Evolutionary conservation across 2,329 filamentous ascomycete species (phyloP).

Genomic region (Microsporum ferrugineum): DNA sequence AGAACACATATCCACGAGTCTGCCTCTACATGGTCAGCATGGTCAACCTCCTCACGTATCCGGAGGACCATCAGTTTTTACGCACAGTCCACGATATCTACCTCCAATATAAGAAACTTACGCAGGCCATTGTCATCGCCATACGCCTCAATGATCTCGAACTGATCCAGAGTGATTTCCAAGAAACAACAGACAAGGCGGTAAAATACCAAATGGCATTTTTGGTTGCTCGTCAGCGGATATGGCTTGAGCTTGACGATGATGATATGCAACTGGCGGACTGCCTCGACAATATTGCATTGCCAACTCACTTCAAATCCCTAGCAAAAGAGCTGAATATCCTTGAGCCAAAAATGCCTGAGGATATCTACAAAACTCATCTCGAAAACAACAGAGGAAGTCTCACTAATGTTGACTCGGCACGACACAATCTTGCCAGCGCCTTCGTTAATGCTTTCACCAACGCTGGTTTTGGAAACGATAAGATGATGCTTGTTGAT

Average conservation of each 20-base stretch:
- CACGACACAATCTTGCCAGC: constrained; percentile 87
- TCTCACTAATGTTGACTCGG: constrained; percentile 89
- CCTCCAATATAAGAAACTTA: constrained; percentile 79
- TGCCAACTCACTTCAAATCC: constrained; percentile 87
- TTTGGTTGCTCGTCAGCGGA: constrained; percentile 81
- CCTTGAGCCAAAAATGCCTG: constrained; percentile 87
- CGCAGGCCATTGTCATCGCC: constrained; percentile 85
- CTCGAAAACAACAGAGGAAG: constrained; percentile 89
- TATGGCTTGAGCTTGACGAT: constrained; percentile 56
- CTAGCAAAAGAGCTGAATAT: constrained; percentile 95
- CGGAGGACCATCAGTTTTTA: constrained; percentile 92
- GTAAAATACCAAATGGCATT: constrained; percentile 91
- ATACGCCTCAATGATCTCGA: constrained; percentile 83
- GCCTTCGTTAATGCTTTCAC: constrained; percentile 96
- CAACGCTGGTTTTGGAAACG: constrained; percentile 87
- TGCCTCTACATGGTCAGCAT: constrained; percentile 98
- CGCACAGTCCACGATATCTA: constrained; percentile 90
- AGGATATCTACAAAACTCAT: constrained; percentile 99
- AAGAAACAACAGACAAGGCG: constrained; percentile 65
- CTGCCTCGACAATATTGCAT: constrained; percentile 73
- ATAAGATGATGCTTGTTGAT: constrained; percentile 94
- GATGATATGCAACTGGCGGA: constrained; percentile 67
- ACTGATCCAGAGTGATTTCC: constrained; percentile 71
- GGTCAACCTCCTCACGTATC: constrained; percentile 94
- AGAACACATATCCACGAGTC: constrained; percentile 84